Percentiles rank a stretch among this genome's conserved stretches.
Evolutionary conservation across 306 rosid species (phyloP).

Genomic region (Macrotyloma uniflorum): DNA sequence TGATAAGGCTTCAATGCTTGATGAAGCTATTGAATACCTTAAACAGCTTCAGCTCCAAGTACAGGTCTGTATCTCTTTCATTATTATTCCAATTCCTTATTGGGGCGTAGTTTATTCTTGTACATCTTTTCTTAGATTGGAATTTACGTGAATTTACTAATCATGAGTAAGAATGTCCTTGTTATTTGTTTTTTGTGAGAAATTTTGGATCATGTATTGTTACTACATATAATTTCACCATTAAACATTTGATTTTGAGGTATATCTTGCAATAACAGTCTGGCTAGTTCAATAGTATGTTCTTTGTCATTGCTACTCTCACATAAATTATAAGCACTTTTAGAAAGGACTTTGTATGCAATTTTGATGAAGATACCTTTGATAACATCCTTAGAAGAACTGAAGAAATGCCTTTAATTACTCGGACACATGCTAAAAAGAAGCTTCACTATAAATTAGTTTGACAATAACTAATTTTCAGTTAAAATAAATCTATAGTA

Average conservation of each 20-base stretch:
- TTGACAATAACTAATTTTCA: neutral
- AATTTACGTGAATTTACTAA: neutral
- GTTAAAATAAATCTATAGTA: neutral
- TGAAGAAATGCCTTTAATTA: neutral
- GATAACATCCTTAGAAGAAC: neutral
- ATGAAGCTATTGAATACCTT: slow-evolving; percentile 95
- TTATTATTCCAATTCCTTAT: neutral
- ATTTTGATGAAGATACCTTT: slow-evolving; percentile 15
- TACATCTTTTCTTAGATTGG: neutral
- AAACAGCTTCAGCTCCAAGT: slow-evolving; percentile 99
- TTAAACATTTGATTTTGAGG: neutral
- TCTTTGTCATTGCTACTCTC: neutral
- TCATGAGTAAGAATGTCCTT: neutral
- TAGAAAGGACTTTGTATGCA: neutral
- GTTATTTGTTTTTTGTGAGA: neutral
- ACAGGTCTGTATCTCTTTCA: slow-evolving; percentile 55
- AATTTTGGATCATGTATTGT: neutral
- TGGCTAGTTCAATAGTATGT: neutral
- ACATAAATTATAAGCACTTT: neutral
- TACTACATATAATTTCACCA: neutral
- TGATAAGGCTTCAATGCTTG: slow-evolving; percentile 97
- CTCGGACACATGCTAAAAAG: neutral
- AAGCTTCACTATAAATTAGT: neutral
- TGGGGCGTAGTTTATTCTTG: neutral
- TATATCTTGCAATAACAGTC: neutral